A percentile compares a stretch with the other conserved stretches of the same genome.
These are phyloP conservation scores for Curvularia eragrostidis DNA, from an alignment of 2,329 filamentous ascomycete genomes.

Conservation along the genomic window DNA sequence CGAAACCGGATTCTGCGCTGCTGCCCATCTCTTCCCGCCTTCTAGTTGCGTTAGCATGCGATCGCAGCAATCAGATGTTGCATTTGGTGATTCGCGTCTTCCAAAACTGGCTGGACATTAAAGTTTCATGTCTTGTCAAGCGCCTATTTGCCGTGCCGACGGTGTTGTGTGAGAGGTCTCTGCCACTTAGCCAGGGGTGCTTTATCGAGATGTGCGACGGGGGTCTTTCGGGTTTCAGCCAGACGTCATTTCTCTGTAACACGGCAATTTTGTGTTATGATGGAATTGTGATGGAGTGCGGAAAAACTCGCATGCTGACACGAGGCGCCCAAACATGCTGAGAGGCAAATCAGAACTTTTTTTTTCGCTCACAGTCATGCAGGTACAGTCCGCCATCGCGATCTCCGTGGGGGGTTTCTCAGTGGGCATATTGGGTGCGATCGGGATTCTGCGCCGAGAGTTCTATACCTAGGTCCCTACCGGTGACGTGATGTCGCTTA, in stretches of 20 bases:
- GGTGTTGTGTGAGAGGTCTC: slow-evolving; percentile 15
- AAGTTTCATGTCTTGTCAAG: background rate
- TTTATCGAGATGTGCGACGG: slow-evolving; percentile 4
- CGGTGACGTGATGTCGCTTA: slow-evolving; percentile 42
- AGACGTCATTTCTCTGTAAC: slow-evolving; percentile 22
- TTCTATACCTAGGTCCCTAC: slow-evolving; percentile 18
- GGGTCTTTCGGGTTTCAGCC: slow-evolving; percentile 10
- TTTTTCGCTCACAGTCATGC: slow-evolving; percentile 24
- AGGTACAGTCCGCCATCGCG: slow-evolving; percentile 32
- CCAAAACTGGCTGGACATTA: background rate
- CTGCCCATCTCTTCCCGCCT: slow-evolving; percentile 8
- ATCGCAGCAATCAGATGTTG: slow-evolving; percentile 11
- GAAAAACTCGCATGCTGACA: slow-evolving; percentile 13
- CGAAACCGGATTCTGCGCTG: slow-evolving; percentile 21
- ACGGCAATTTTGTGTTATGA: slow-evolving; percentile 12
- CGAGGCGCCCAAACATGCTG: background rate
- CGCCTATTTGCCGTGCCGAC: background rate
- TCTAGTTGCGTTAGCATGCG: slow-evolving; percentile 12
- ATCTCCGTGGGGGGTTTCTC: slow-evolving; percentile 22
- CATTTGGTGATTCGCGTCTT: background rate
- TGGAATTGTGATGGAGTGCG: slow-evolving; percentile 19
- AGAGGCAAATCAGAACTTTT: slow-evolving; percentile 7
- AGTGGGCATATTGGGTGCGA: slow-evolving; percentile 23
- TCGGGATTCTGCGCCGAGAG: slow-evolving; percentile 34
- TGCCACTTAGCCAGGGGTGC: slow-evolving; percentile 1